These are phyloP conservation scores for Puccinia polysora DNA, from an alignment of 1,284 basidiomycete genomes.

Conservation along the genomic window DNA sequence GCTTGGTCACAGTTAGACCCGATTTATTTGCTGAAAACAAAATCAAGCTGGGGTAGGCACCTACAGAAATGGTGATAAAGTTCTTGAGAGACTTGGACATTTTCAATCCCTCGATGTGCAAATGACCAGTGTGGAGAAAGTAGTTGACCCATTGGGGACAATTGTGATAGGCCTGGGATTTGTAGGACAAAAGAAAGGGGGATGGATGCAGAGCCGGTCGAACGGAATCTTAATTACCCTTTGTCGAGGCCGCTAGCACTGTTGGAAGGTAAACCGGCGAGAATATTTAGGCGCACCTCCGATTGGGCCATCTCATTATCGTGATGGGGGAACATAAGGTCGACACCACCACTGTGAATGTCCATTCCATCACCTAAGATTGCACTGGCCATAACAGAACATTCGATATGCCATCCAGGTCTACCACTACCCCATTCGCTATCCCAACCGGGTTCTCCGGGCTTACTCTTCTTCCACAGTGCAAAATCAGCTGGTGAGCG, in stretches of 20 bases:
- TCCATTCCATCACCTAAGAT: conserved; percentile 90
- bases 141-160: conserved; percentile 97
- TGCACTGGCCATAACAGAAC: conserved; percentile 95
- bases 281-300: conserved; percentile 68
- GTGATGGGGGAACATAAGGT: conserved; percentile 97
- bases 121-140: conserved; percentile 95
- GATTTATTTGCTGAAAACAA: conserved; percentile 37
- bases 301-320: conserved; percentile 98
- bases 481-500: conserved; percentile 75
- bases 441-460: conserved; percentile 95
- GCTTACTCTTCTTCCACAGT: conserved; percentile 94
- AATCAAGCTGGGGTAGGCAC: conserved; percentile 50
- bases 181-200: background rate
- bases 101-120: conserved; percentile 97
- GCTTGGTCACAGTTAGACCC: too few relatives aligned
- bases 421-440: conserved; percentile 95
- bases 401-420: conserved; percentile 99
- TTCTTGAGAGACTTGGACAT: conserved; percentile 99
- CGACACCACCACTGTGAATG: conserved; percentile 94
- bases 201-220: too few relatives aligned
- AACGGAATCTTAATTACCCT: too few relatives aligned
- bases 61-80: conserved; percentile 94
- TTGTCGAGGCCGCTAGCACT: too few relatives aligned
- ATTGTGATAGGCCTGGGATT: conserved; percentile 78
- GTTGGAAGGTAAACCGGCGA: background rate